Base-by-base conservation (phyloP, 2,329 filamentous ascomycete genomes). In the Trichoderma sp. region DNA sequence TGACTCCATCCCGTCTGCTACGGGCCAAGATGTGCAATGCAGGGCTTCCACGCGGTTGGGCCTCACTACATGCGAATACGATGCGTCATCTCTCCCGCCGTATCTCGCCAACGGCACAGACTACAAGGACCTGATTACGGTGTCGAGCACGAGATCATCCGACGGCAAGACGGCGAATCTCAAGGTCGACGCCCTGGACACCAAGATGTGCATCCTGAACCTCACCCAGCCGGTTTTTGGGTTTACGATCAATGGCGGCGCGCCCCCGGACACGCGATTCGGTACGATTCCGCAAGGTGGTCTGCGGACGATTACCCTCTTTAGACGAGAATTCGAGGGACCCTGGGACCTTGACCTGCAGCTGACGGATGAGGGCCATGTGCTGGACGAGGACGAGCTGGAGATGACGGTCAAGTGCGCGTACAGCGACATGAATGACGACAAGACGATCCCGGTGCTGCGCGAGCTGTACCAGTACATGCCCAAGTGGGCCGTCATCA, bases 391-490 rank as follows among this genome's bases (percentile, higher is more conserved):
- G 44, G 65, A 65, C 5, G 68, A 67, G 5, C 74, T 92, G 41
- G 83, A 82, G 68, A 91, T 93, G 1, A 83, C 80, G 41, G 87
- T 93, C 1, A 83, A 89, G 17, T 98, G 95, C 77, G 80, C 91
- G 39, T 98, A 93, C 93, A 92, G 90, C 71, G 95, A 99, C 78
- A 88, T 86, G 51, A 97, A 97, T 72, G 78, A 80, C 43, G 76
- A 78, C 2, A 89, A 86, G 3, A 82, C 83, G 1, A 93, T 98
- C 55, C 93, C 94, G 0, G 93, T 93, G 0, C 84, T 94, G 59
- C 90, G 95, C 70, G 93, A 98, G 77, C 82, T 91, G 56, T 80
- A 85, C 70, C 84, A 88, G 74, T 97, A 88, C 77, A 83, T 88
- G 70, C 95, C 95, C 0, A 79, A 82, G 5, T 99, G 95, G 95